These are phyloP conservation scores for Schizopora paradoxa DNA, from an alignment of 1,284 basidiomycete species.

Conservation along the genomic window DNA sequence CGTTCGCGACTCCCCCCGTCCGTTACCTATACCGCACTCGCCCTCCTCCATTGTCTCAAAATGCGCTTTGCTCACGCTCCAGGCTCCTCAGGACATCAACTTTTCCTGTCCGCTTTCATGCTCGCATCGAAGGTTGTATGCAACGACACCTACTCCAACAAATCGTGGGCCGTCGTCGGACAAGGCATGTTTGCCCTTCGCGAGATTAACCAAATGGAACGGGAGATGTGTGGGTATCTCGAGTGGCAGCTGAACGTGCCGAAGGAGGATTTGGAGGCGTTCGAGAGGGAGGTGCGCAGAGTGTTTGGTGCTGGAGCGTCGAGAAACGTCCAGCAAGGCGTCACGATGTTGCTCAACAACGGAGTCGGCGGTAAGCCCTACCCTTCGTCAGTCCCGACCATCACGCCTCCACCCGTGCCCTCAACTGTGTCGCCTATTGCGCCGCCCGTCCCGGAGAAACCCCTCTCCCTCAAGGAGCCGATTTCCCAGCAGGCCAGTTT, in stretches of 20 bases:
- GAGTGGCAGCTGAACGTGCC: slow-evolving; percentile 88
- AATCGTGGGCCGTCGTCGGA: slow-evolving; percentile 91
- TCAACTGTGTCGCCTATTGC: no score
- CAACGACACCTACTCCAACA: slow-evolving; percentile 96
- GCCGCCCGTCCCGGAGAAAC: no score
- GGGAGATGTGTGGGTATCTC: slow-evolving; percentile 89
- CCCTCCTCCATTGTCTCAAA: slow-evolving; percentile 84
- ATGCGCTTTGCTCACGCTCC: slow-evolving; percentile 87
- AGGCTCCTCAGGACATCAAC: slow-evolving; percentile 85
- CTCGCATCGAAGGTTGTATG: slow-evolving; percentile 88
- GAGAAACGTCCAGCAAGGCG: slow-evolving; percentile 1
- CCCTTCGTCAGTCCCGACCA: not conserved
- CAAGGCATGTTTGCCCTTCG: slow-evolving; percentile 86
- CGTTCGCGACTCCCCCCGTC: slow-evolving; percentile 75
- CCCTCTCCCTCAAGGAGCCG: no score
- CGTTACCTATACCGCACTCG: slow-evolving; percentile 82
- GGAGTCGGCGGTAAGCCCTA: slow-evolving; percentile 10
- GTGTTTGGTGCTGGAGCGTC: slow-evolving; percentile 44
- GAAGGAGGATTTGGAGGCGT: slow-evolving; percentile 54
- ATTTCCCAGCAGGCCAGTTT: no score
- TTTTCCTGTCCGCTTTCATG: slow-evolving; percentile 94
- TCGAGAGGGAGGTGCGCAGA: slow-evolving; percentile 54
- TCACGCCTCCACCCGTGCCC: slow-evolving; percentile 1
- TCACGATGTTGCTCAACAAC: slow-evolving; percentile 3
- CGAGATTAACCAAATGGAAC: slow-evolving; percentile 95